A percentile compares a stretch with the other conserved stretches of the same genome.
Evolutionary conservation across 140 eudicot genomes (phyloP).

Genomic region (Anethum foeniculum): DNA sequence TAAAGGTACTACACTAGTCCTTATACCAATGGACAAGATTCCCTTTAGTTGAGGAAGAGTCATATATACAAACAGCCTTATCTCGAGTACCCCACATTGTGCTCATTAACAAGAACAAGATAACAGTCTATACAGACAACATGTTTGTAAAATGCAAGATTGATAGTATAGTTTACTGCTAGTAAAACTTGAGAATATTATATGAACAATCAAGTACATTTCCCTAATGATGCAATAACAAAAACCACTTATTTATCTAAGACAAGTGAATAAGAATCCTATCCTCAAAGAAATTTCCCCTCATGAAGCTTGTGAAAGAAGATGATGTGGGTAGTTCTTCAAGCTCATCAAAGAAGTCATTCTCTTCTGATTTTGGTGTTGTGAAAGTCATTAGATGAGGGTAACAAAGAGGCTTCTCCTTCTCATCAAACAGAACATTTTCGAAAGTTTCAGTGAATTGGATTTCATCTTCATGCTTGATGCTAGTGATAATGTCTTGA

Average conservation of each 20-base stretch:
- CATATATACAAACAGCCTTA: background rate
- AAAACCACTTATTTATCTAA: constrained; percentile 9
- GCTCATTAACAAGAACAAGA: background rate
- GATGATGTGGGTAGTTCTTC: constrained; percentile 70
- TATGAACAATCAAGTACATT: constrained; percentile 12
- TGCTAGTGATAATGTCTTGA: constrained; percentile 12
- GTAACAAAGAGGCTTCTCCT: constrained; percentile 30
- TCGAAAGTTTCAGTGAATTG: constrained; percentile 28
- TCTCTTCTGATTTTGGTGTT: constrained; percentile 38
- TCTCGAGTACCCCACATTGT: background rate
- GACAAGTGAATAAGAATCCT: constrained; percentile 59
- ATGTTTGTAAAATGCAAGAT: background rate
- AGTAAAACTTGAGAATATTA: background rate
- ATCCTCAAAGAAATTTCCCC: constrained; percentile 57
- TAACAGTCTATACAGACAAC: no score
- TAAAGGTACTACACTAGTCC: background rate
- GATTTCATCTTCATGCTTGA: constrained; percentile 25
- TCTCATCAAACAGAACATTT: constrained; percentile 34
- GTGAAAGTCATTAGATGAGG: constrained; percentile 44
- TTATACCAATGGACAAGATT: background rate
- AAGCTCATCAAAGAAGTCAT: constrained; percentile 76
- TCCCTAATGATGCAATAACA: background rate
- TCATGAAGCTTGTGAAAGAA: constrained; percentile 54
- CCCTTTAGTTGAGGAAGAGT: constrained; percentile 2
- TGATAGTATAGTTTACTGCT: background rate